A percentile compares a stretch with the other conserved stretches of the same genome.
Evolutionary conservation across 768 basidiomycete species (phyloP).

Genomic region (Lenzites betulinus): DNA sequence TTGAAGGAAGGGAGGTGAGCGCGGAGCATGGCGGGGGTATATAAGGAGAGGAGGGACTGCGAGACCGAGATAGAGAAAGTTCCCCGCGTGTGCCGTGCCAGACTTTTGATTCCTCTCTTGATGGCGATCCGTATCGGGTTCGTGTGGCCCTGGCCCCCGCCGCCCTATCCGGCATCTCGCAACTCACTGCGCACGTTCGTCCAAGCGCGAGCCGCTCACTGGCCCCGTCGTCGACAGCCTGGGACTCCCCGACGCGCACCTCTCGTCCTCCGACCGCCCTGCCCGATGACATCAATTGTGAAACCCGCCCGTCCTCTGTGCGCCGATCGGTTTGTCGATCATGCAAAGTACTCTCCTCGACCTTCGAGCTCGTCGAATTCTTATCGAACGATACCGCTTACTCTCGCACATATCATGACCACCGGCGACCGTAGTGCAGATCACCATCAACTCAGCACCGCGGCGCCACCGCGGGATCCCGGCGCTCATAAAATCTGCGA

Average conservation of each 20-base stretch:
- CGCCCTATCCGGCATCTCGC: not conserved
- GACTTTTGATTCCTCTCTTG: slow-evolving; percentile 5
- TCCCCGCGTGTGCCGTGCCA: slow-evolving; percentile 15
- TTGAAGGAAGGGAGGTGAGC: slow-evolving; percentile 1
- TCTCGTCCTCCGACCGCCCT: too few species aligned
- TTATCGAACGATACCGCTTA: too few species aligned
- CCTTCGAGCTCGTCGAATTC: too few species aligned
- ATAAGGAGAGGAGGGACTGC: slow-evolving; percentile 2
- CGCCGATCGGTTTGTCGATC: too few species aligned
- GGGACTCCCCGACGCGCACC: too few species aligned
- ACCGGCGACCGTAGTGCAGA: too few species aligned
- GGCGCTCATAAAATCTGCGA: not conserved
- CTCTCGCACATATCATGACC: too few species aligned
- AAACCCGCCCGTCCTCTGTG: too few species aligned
- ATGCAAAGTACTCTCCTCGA: too few species aligned
- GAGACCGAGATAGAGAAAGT: not conserved
- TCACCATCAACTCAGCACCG: too few species aligned
- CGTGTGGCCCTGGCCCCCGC: not conserved
- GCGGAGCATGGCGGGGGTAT: slow-evolving; percentile 11
- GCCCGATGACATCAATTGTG: too few species aligned
- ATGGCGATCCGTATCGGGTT: slow-evolving; percentile 15
- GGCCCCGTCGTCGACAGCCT: not conserved
- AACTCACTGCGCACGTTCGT: slow-evolving; percentile 20
- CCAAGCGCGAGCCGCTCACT: not conserved
- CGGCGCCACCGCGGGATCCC: too few species aligned